phyloP scores from a whole-genome alignment of 768 basidiomycete species.

The Stropharia rugosoannulata region DNA sequence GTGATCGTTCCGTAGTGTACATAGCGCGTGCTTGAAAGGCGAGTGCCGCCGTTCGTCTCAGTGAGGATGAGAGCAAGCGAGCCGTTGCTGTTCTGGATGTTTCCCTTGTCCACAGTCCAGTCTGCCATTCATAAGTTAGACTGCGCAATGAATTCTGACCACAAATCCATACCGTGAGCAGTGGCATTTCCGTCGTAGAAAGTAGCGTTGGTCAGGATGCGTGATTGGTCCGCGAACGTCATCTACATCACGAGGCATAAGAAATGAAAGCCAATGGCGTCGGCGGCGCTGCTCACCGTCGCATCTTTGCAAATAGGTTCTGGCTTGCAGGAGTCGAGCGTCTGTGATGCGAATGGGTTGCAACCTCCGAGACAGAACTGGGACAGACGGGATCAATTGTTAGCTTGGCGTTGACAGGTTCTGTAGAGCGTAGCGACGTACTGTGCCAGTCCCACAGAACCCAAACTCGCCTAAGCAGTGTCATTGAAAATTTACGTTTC shows the following conservation, averaged over 20 bases:
- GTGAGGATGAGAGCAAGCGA: slow-evolving; percentile 71
- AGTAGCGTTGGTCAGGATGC: slow-evolving; percentile 64
- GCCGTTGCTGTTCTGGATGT: slow-evolving; percentile 64
- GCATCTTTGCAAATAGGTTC: slow-evolving; percentile 69
- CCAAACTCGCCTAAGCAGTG: slow-evolving; percentile 46
- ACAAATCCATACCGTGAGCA: slow-evolving; percentile 47
- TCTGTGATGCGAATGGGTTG: slow-evolving; percentile 69
- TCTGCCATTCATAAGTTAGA: slow-evolving; percentile 35
- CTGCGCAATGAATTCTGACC: neutral
- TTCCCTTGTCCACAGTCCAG: slow-evolving; percentile 71
- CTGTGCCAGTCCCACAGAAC: slow-evolving; percentile 47
- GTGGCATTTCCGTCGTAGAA: slow-evolving; percentile 74
- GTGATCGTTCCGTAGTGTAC: slow-evolving; percentile 81
- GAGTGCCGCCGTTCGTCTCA: slow-evolving; percentile 71
- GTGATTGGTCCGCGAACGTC: slow-evolving; percentile 62
- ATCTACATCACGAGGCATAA: slow-evolving; percentile 35
- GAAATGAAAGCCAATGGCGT: slow-evolving; percentile 1
- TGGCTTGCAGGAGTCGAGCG: slow-evolving; percentile 65
- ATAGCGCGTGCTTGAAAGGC: slow-evolving; percentile 77
- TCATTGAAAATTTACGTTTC: neutral
- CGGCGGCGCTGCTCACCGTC: slow-evolving; percentile 37
- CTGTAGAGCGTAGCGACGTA: slow-evolving; percentile 24
- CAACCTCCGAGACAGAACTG: slow-evolving; percentile 89
- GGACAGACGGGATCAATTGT: neutral
- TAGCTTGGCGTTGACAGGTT: neutral